Conservation (phyloP, 164 flowering plant genomes). For the Stephania yunnanensis region DNA sequence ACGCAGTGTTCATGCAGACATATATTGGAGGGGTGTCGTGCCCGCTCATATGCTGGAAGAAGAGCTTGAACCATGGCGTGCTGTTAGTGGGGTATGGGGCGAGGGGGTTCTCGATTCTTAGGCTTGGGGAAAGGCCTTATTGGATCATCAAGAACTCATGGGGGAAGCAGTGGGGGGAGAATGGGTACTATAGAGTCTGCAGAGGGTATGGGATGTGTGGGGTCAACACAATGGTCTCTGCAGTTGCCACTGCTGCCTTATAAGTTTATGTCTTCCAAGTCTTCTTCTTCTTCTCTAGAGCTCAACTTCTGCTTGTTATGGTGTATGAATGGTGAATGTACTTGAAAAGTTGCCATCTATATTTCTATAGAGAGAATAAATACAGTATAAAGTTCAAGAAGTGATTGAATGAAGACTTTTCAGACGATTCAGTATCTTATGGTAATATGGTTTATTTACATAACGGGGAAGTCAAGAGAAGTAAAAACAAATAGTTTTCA, state of each 20-base stretch:
- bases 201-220: conserved; percentile 66
- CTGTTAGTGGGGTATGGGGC: conserved; percentile 69
- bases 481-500: too few species aligned
- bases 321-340: background rate
- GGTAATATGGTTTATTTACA: too few species aligned
- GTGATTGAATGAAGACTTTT: too few species aligned
- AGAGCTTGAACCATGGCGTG: conserved; percentile 65
- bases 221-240: conserved; percentile 68
- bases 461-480: too few species aligned
- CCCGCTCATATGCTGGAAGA: conserved; percentile 66
- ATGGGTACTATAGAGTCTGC: conserved; percentile 68
- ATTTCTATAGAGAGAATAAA: too few species aligned
- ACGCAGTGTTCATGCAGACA: conserved; percentile 88
- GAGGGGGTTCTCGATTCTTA: conserved; percentile 57
- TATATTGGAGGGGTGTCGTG: conserved; percentile 89
- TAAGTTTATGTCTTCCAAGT: background rate
- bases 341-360: too few species aligned
- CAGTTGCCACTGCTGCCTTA: conserved; percentile 33
- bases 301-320: background rate
- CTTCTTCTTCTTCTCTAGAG: background rate
- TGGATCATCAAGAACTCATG: conserved; percentile 95
- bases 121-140: conserved; percentile 56
- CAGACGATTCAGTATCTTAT: too few species aligned
- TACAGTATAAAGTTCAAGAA: too few species aligned
- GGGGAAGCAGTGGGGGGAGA: conserved; percentile 76